Base-by-base conservation (phyloP, 2,329 filamentous ascomycete genomes). In the Ascochyta lentis region DNA sequence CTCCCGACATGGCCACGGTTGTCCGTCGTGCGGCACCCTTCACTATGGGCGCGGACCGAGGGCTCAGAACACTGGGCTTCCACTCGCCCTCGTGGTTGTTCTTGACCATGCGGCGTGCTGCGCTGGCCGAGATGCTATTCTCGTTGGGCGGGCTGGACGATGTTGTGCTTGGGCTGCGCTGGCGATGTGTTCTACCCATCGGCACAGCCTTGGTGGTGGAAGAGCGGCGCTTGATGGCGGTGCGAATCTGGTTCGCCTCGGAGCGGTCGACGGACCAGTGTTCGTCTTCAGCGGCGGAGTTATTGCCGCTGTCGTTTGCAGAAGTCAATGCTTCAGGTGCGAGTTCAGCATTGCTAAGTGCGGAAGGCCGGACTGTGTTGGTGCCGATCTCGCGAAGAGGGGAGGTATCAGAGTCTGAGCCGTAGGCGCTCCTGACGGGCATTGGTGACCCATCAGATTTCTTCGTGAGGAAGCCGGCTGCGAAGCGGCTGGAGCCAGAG, bases 401-500 rank as follows among this genome's bases (percentile, higher is more conserved):
- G 23, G 75, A 76, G 2, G 76, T 79, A 42, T 82, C 83, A 31
- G 79, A 80, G 54, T 88, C 86, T 19, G 86, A 86, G 3, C 85
- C 85, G 22, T 84, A 82, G 35, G 87, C 76, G 7, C 81, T 81
- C 13, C 86, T 83, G 1, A 83, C 78, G 13, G 78, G 77, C 13
- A 84, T 82, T 4, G 90, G 89, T 3, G 89, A 92, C 47, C 84
- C 87, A 41, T 83, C 79, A 2, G 71, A 65, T 37, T 79, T 87
- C 73, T 88, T 89, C 1, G 90, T 87, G 23, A 98, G 79, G 74
- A 96, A 96, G 5, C 94, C 94, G 2, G 92, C 84, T 67, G 96
- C 91, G 78, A 98, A 98, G 39, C 94, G 86, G 76, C 85, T 90
- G 46, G 85, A 85, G 10, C 60, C 43, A 6, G 49, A 34, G 66